Evolutionary conservation across 805 yeast genomes (phyloP), one percentile per base, ranked within the genome.

Genomic region (Saccharomycopsis sp.): DNA sequence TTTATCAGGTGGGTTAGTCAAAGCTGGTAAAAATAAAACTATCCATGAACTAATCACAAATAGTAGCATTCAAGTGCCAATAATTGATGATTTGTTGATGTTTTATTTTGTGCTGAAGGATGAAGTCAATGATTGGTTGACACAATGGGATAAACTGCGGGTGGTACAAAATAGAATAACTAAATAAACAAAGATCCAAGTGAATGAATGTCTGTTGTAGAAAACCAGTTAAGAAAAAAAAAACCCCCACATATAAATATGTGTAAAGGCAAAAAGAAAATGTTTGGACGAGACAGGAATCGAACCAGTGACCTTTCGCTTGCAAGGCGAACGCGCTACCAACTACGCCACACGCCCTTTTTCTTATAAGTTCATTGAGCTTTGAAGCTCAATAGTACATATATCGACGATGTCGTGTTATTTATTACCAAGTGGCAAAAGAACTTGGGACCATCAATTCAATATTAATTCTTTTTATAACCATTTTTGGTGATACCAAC

Each of bases 291-390:
- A 74, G 80, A 74, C 76, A 72, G 83, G 83, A 77, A 63, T 77
- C 81, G 83, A 77, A 77, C 83, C 81, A 71, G 67, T 73, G 84
- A 76, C 84, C 84, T 78, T 71, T 70, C 68, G 74, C 84, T 73
- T 77, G 83, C 83, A 75, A 77, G 78, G 82, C 78, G 70, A 69
- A 71, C 82, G 83, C 82, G 81, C 82, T 77, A 77, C 83, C 83
- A 76, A 75, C 83, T 77, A 73, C 82, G 82, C 83, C 80, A 77
- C 79, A 74, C 79, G 82, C 83, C 83, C 81, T 27, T 27, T 27
- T 11, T n/a, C n/a, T 17, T 9, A 31, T 31, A 6, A 8, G 35
- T 6, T 6, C 11, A 8, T 31, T 31, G 29, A 26, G 13, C 29
- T 13, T 13, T 13, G 13, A 26, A 9, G 11, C 29, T 13, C 11